Evolutionary conservation across 257 asterid species (phyloP).

Genomic region (Solanum tacnaense): DNA sequence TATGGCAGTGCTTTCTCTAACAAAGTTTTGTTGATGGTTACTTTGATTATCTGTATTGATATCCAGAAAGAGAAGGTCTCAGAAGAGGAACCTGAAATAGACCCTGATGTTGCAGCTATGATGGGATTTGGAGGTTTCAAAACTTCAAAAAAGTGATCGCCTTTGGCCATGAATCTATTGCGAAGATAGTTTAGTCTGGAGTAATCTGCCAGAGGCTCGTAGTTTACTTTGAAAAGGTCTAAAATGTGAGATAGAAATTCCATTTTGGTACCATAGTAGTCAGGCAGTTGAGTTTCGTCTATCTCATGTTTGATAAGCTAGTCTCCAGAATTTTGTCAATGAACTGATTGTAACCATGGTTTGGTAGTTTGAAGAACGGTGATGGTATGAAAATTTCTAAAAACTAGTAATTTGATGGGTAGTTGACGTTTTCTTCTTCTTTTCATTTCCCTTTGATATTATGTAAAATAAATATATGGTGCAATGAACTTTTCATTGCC

Average conservation of each 20-base stretch:
- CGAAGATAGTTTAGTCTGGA: not conserved
- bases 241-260: not conserved
- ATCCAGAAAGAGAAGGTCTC: constrained; percentile 65
- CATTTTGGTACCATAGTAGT: not conserved
- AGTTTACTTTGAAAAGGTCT: not conserved
- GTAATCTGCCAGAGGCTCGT: not conserved
- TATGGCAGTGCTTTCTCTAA: not conserved
- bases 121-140: constrained; percentile 98
- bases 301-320: not conserved
- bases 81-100: constrained; percentile 90
- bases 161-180: not conserved
- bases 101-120: constrained; percentile 88
- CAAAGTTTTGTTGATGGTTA: not conserved
- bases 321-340: not conserved
- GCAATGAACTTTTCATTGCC: not conserved
- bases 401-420: not conserved
- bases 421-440: not conserved
- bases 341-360: not conserved
- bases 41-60: not conserved
- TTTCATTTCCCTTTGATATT: not conserved
- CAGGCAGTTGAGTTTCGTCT: not conserved
- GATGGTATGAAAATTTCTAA: not conserved
- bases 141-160: constrained; percentile 60
- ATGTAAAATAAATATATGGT: not conserved
- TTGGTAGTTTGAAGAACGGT: not conserved